Conservation (phyloP, 2,329 filamentous ascomycete genomes). For the Nigrospora sphaerica region DNA sequence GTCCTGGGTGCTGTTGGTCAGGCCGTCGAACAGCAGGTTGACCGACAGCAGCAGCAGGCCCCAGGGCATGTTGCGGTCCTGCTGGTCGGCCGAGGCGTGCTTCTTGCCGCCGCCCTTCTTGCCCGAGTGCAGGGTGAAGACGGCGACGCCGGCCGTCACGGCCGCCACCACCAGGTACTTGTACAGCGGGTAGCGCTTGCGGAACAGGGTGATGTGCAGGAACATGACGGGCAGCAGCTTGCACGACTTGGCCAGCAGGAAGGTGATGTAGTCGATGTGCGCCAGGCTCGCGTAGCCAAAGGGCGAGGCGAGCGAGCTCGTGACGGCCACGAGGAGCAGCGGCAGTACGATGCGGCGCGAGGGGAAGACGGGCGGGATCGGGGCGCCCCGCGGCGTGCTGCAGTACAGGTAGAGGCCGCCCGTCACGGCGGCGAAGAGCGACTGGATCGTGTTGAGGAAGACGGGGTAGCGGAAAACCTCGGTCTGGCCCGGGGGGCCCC, state of each 20-base stretch:
- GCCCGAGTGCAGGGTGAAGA: constrained; percentile 85
- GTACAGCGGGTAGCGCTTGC: constrained; percentile 82
- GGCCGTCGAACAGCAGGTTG: constrained; percentile 89
- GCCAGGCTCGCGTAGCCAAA: constrained; percentile 90
- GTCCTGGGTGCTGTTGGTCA: constrained; percentile 96
- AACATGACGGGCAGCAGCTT: constrained; percentile 99
- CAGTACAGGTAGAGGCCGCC: constrained; percentile 74
- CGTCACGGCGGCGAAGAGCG: constrained; percentile 74
- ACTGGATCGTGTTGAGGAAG: constrained; percentile 95
- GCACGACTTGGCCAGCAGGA: constrained; percentile 94
- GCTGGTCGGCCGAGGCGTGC: constrained; percentile 27
- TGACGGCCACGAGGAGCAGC: constrained; percentile 78
- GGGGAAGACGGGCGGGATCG: constrained; percentile 66
- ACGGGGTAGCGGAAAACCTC: constrained; percentile 90
- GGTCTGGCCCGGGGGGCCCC: constrained; percentile 55
- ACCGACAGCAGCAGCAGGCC: constrained; percentile 78
- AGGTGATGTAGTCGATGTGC: constrained; percentile 97
- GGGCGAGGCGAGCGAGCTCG: constrained; percentile 82
- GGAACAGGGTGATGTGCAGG: constrained; percentile 87
- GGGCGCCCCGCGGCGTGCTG: constrained; percentile 46
- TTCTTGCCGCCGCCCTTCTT: constrained; percentile 37
- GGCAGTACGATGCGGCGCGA: constrained; percentile 66
- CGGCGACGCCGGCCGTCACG: constrained; percentile 85
- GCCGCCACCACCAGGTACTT: constrained; percentile 92
- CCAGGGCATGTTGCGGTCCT: constrained; percentile 60